A percentile compares a stretch with the other conserved stretches of the same genome.
Evolutionary conservation across 2,329 filamentous ascomycete species (phyloP).

Genomic region (Penicillium concentricum): DNA sequence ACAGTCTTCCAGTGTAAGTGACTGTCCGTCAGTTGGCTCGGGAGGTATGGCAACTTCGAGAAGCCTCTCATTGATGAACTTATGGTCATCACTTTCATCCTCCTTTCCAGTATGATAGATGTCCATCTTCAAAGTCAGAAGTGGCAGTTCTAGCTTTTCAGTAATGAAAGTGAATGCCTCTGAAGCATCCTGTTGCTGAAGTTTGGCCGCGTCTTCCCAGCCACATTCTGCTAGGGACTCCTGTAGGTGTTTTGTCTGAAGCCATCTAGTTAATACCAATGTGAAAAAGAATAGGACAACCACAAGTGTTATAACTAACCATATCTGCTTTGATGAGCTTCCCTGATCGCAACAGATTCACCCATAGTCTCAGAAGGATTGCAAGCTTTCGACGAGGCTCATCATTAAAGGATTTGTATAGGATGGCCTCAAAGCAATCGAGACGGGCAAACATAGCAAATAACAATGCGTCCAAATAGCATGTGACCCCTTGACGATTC

Average conservation of each 20-base stretch:
- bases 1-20: slow-evolving; percentile 82
- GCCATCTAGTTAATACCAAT: slow-evolving; percentile 11
- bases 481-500: slow-evolving; percentile 85
- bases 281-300: background rate
- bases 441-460: slow-evolving; percentile 95
- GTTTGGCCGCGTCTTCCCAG: slow-evolving; percentile 74
- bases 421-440: slow-evolving; percentile 87
- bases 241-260: slow-evolving; percentile 76
- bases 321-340: slow-evolving; percentile 82
- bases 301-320: slow-evolving; percentile 46
- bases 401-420: slow-evolving; percentile 75
- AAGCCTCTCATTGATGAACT: slow-evolving; percentile 86
- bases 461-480: slow-evolving; percentile 85
- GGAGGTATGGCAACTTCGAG: slow-evolving; percentile 87
- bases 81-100: slow-evolving; percentile 82
- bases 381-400: slow-evolving; percentile 70
- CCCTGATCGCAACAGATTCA: slow-evolving; percentile 84
- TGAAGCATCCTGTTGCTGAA: slow-evolving; percentile 91
- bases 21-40: slow-evolving; percentile 63
- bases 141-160: slow-evolving; percentile 78
- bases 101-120: slow-evolving; percentile 89
- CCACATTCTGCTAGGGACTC: slow-evolving; percentile 79
- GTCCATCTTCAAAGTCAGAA: slow-evolving; percentile 89
- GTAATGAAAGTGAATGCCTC: slow-evolving; percentile 96
- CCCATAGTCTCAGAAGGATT: slow-evolving; percentile 81